A percentile compares a stretch with the other conserved stretches of the same genome.
These are phyloP conservation scores for Kwoniella dejecticola DNA, from an alignment of 768 basidiomycete genomes.

Conservation along the genomic window DNA sequence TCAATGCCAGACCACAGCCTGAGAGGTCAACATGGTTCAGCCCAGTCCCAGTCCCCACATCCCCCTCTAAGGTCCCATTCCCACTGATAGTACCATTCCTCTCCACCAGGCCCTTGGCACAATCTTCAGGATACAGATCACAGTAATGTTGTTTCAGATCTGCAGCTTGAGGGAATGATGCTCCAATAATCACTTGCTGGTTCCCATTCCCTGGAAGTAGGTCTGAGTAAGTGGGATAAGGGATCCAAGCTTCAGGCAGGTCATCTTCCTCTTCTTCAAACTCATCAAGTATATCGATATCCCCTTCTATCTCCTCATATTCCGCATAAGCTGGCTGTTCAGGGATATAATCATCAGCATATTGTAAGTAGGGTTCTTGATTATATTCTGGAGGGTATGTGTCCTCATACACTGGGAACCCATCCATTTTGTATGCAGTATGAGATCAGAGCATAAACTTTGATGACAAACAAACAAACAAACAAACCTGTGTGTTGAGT, in stretches of 20 bases:
- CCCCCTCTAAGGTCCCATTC: constrained; percentile 2
- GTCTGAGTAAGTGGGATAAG: constrained; percentile 13
- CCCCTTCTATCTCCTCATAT: not conserved
- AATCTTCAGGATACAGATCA: constrained; percentile 32
- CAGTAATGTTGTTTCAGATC: constrained; percentile 27
- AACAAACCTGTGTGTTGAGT: not conserved
- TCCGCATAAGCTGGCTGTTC: constrained; percentile 5
- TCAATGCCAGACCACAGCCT: constrained; percentile 28
- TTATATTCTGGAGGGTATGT: not conserved
- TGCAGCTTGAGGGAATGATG: constrained; percentile 21
- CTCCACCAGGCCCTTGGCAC: constrained; percentile 6
- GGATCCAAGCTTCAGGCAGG: constrained; percentile 24
- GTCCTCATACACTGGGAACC: constrained; percentile 19
- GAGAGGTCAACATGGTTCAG: constrained; percentile 25
- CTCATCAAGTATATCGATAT: constrained; percentile 13
- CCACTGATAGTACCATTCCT: not conserved
- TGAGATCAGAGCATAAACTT: too few relatives aligned
- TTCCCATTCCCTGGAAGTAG: constrained; percentile 6
- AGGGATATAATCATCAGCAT: not conserved
- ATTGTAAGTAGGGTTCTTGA: not conserved
- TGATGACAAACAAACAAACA: too few relatives aligned
- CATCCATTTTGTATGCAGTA: constrained; percentile 14
- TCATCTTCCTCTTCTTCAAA: constrained; percentile 17
- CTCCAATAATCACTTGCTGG: constrained; percentile 32
- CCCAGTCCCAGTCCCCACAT: not conserved